Conservation (phyloP, 257 asterid species). For the Solanum megistacrolobum region DNA sequence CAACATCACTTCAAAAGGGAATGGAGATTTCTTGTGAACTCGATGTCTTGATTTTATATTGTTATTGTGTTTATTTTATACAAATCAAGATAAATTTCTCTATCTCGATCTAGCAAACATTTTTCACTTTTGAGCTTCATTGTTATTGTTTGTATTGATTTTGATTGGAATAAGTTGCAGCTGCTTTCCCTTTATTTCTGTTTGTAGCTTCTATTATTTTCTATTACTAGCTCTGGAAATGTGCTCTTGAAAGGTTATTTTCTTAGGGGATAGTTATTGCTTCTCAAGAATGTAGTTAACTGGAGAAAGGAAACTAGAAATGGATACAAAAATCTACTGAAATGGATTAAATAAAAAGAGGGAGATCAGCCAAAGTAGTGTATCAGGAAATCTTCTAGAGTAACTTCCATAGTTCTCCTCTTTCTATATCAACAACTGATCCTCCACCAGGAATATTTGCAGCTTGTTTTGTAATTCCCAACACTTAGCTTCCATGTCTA, state of each 20-base stretch:
- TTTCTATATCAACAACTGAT: conserved; percentile 12
- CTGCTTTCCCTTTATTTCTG: too few relatives aligned
- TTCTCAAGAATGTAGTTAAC: not conserved
- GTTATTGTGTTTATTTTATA: too few relatives aligned
- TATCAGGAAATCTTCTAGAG: conserved; percentile 7
- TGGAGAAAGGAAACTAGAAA: not conserved
- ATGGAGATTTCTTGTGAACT: too few relatives aligned
- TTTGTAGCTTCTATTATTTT: too few relatives aligned
- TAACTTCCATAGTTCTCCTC: conserved; percentile 21
- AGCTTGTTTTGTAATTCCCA: conserved; percentile 45
- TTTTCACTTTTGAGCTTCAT: too few relatives aligned
- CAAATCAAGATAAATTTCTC: too few relatives aligned
- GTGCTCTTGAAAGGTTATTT: not conserved
- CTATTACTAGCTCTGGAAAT: too few relatives aligned
- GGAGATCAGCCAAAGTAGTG: not conserved
- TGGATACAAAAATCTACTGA: not conserved
- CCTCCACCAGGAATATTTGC: conserved; percentile 37
- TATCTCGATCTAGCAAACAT: too few relatives aligned
- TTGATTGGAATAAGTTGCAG: too few relatives aligned
- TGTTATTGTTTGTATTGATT: too few relatives aligned
- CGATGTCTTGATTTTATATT: too few relatives aligned
- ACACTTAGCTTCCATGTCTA: conserved; percentile 28
- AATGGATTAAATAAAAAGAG: not conserved
- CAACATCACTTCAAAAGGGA: not conserved
- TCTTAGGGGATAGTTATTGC: not conserved